Conservation (phyloP, 257 asterid species). For the Solanum chilense region DNA sequence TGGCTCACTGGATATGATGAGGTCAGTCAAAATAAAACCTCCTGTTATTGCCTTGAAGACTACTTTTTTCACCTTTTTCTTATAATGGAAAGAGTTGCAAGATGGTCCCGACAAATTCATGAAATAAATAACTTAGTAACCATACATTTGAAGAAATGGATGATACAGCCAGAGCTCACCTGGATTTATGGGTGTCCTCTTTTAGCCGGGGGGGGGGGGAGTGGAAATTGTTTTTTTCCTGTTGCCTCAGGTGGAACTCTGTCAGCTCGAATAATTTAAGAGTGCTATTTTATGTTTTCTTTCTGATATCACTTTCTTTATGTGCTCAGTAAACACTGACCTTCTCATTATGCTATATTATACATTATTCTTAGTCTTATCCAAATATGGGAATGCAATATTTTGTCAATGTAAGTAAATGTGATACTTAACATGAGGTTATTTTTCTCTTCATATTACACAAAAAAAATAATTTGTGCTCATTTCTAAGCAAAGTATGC, state of each 20-base stretch:
- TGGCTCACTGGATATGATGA: conserved; percentile 99
- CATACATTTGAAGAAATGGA: neutral
- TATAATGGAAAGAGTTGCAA: neutral
- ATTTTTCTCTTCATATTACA: neutral
- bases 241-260: neutral
- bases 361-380: neutral
- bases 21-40: conserved; percentile 27
- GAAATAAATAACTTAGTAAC: neutral
- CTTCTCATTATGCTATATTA: neutral
- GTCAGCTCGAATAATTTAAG: neutral
- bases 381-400: neutral
- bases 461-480: neutral
- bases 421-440: neutral
- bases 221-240: neutral
- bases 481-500: neutral
- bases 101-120: neutral
- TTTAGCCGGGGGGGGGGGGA: neutral
- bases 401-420: neutral
- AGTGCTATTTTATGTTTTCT: neutral
- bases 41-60: neutral
- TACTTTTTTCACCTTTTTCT: neutral
- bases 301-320: neutral
- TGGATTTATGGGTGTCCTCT: neutral
- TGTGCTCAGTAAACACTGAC: neutral
- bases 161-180: neutral